Evolutionary conservation across 1,139 yeast genomes (phyloP).

Genomic region (Magnusiomyces suaveolens): DNA sequence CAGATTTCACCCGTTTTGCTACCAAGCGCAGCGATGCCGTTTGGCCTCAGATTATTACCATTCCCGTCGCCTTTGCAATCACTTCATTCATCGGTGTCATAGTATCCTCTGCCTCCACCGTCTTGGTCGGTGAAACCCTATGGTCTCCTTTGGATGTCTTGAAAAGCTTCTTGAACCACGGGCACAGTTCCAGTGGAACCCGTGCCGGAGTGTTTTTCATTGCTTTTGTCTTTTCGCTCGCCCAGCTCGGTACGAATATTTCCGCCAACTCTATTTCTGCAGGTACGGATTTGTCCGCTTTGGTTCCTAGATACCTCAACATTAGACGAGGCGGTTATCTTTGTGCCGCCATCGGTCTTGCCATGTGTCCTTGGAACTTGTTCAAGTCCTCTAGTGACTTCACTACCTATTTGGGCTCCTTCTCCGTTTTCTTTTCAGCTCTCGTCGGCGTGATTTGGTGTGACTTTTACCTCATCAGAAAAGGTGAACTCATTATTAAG

Average conservation of each 20-base stretch:
- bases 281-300: constrained; percentile 84
- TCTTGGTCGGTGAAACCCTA: constrained; percentile 56
- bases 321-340: constrained; percentile 76
- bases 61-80: constrained; percentile 68
- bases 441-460: constrained; percentile 76
- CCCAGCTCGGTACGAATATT: constrained; percentile 87
- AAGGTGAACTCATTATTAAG: constrained; percentile 56
- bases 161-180: constrained; percentile 51
- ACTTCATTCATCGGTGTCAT: constrained; percentile 81
- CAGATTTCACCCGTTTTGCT: constrained; percentile 84
- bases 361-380: constrained; percentile 85
- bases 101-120: constrained; percentile 71
- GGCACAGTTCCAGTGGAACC: constrained; percentile 47
- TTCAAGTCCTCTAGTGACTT: constrained; percentile 64
- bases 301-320: constrained; percentile 67
- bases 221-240: constrained; percentile 66
- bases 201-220: constrained; percentile 83
- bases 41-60: constrained; percentile 50
- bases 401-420: constrained; percentile 77
- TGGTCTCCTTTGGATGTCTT: constrained; percentile 86
- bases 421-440: constrained; percentile 75
- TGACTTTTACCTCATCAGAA: constrained; percentile 62
- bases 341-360: constrained; percentile 68
- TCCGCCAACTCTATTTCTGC: constrained; percentile 84
- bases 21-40: constrained; percentile 41